Base-by-base conservation (phyloP, 768 basidiomycete species). In the Daedalea quercina region DNA sequence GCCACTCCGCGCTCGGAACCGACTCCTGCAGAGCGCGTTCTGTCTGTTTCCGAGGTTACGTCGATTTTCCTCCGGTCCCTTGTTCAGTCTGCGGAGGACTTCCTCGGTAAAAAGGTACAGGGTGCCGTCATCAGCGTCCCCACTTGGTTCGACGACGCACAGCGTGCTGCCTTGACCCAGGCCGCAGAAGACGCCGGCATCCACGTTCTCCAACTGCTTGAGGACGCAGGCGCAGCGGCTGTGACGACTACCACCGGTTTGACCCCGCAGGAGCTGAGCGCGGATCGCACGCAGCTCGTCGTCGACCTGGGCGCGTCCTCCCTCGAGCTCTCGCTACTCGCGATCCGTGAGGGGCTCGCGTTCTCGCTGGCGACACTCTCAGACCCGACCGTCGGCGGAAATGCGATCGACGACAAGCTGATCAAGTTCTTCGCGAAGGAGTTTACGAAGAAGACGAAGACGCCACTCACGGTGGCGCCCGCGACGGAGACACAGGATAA, bases 401-500 rank as follows among this genome's bases (percentile, higher is more conserved):
- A 87, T 58, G 76, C 79, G 54, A 82, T 94, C 62, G 90, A 93
- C 70, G 80, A 82, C 54, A 80, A 84, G 63, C 77, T 97, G 40
- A 82, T 96, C 72, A 85, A 87, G 55, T 90, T 89, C 75, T 96
- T 99, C 68, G 84, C 89, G 50, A 84, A 92, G 65, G 95, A 99
- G 58, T 99, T 99, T 69, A 90, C 89, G 47, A 98, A 97, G 73
- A 99, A 96, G 74, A 94, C 87, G 17, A 92, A 90, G 68, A 79
- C 79, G 22, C 72, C 84, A 0, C 74, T 96, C 41, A 70, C 77
- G 9, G 76, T 92, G 15, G 80, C 74, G 50, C 84, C 85, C 1
- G 71, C 85, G 4, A 73, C 74, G 2, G 73, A 80, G 20, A 58
- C 73, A 17, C 72, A 74, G 28, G 88, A 94, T 69, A 76, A 82